Base-by-base conservation (phyloP, 148 eudicot genomes). In the Linanthus parryae region DNA sequence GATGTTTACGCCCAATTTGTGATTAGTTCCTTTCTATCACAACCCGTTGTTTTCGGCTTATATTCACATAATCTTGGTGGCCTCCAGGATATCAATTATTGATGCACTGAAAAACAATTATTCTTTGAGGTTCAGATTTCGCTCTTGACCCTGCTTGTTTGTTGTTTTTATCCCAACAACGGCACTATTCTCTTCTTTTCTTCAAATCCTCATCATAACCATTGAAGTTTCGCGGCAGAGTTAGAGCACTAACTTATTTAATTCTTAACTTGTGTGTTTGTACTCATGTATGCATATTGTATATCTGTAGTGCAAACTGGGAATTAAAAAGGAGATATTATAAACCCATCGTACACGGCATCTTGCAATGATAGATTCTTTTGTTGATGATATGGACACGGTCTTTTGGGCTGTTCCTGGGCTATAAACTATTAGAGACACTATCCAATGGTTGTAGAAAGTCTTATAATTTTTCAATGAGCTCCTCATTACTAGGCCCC, bases 91-190 rank as follows among this genome's bases (percentile, higher is more conserved):
- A n/a, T n/a, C n/a, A n/a, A n/a, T n/a, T n/a, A n/a, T n/a, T n/a
- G n/a, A n/a, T n/a, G n/a, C n/a, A n/a, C 40, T 28, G 48, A 52
- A 44, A 38, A n/a, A n/a, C n/a, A n/a, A n/a, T n/a, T n/a, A n/a
- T 12, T 61, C 24, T 33, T 19, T 25, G 56, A 58, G 57, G 62
- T n/a, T n/a, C n/a, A n/a, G n/a, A n/a, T n/a, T 48, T 44, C 57
- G 47, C 18, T 28, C 44, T 60, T 57, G 55, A 61, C 51, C 46
- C 30, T 23, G 53, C 26, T 58, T 18, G 28, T 13, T 16, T 25
- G 21, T 25, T 16, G 18, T 46, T 29, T 40, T 67, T 49, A 50
- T 31, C 57, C 41, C 45, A 19, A 18, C 31, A 24, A 16, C 48
- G 59, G 22, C 17, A 9, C 40, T 35, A 13, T 25, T 53, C 20